Evolutionary conservation across 2,329 filamentous ascomycete species (phyloP).

Genomic region (Aspergillus luchuensis): DNA sequence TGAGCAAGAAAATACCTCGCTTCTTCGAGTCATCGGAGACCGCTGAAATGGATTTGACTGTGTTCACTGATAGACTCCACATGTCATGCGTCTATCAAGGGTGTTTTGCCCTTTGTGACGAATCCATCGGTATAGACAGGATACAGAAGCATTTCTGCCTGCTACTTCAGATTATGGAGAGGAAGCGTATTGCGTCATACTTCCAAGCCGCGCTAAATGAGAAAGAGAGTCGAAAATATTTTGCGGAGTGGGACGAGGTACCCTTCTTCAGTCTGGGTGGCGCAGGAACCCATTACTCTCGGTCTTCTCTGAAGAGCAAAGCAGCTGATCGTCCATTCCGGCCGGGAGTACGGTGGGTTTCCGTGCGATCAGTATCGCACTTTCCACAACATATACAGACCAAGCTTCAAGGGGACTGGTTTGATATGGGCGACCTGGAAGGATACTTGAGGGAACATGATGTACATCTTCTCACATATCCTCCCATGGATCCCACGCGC

Average conservation of each 20-base stretch:
- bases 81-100: conserved; percentile 24
- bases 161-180: conserved; percentile 25
- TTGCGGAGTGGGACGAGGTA: conserved; percentile 26
- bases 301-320: conserved; percentile 4
- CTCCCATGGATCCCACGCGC: not conserved
- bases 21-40: conserved; percentile 3
- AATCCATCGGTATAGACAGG: conserved; percentile 16
- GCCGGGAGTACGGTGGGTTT: conserved; percentile 13
- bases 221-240: conserved; percentile 16
- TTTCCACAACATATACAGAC: conserved; percentile 15
- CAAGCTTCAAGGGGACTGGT: conserved; percentile 28
- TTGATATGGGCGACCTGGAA: conserved; percentile 28
- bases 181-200: conserved; percentile 17
- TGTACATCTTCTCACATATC: conserved; percentile 17
- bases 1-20: not conserved
- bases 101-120: conserved; percentile 20
- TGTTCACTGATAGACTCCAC: conserved; percentile 24
- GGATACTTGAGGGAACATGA: conserved; percentile 24
- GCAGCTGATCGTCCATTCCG: conserved; percentile 3
- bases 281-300: conserved; percentile 28
- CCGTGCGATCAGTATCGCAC: conserved; percentile 18
- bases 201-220: conserved; percentile 24
- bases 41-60: conserved; percentile 20
- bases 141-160: conserved; percentile 25
- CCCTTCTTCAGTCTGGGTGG: conserved; percentile 29